Base-by-base conservation (phyloP, 2,329 filamentous ascomycete genomes). In the Hypoxylon sp. region DNA sequence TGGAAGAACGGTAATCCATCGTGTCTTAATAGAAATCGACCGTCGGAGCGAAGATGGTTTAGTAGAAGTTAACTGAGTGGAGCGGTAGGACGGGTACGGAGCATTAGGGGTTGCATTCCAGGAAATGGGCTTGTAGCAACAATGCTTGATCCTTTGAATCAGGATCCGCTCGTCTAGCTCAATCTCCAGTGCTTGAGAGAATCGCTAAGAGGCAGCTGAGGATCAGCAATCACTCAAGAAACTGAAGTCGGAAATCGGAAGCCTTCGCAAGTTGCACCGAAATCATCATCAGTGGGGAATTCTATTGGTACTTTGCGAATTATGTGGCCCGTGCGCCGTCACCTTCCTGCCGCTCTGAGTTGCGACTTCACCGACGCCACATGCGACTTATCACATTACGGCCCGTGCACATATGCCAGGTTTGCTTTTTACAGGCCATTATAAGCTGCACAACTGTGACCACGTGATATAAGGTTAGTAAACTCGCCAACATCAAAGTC, bases 1-100 rank as follows among this genome's bases (percentile, higher is more conserved):
- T 86, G 13, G 86, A 84, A 69, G 86, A 78, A 77, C 84, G 85
- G 78, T 89, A 89, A 79, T 89, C 87, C 87, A 89, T 89, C 71
- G 75, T 75, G 44, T 46, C 32, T 17, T 65, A 56, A 35, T 47
- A 55, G 69, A 62, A 29, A 63, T 52, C 15, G 54, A 51, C 29
- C 44, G 51, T 50, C 29, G 32, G 60, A 50, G 42, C 24, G 51
- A 54, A 62, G 39, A 58, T 50, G 52, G 48, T 21, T 55, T 62
- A 47, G 67, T 48, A 57, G 19, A 51, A 53, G 64, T 56, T 52
- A 57, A 47, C 13, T 42, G 44, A 64, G 32, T 46, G 47, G 42
- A 48, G 46, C 29, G 42, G 29, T 39, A 56, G 46, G 50, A 46
- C 60, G 35, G 19, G 13, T 50, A 32, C 51, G 46, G 37, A 60